phyloP scores from a whole-genome alignment of 495 filamentous ascomycete species.

The Xylaria sp. region DNA sequence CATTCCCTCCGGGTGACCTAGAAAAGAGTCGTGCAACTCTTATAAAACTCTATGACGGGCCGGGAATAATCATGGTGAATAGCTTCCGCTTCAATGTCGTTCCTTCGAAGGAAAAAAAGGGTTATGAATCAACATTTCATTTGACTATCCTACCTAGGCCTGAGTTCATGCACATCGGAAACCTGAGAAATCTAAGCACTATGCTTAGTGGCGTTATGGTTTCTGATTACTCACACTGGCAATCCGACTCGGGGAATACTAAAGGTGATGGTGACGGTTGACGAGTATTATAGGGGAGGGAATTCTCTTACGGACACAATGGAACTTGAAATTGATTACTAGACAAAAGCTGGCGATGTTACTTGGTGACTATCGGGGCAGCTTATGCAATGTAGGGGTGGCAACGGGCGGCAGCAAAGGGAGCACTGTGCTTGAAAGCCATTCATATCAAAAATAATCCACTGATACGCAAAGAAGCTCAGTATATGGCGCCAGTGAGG shows the following conservation, averaged over 20 bases:
- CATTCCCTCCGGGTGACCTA: background rate
- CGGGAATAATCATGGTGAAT: constrained; percentile 10
- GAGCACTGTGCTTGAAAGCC: background rate
- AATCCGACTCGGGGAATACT: background rate
- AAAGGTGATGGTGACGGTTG: constrained; percentile 1
- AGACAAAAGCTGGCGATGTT: constrained; percentile 1
- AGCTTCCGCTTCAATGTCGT: background rate
- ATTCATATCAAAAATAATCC: background rate
- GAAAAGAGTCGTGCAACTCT: background rate
- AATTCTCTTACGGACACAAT: background rate
- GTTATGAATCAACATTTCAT: background rate
- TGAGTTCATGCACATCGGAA: background rate
- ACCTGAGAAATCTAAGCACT: background rate
- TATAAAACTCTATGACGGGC: background rate
- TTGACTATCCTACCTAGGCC: background rate
- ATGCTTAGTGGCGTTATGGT: background rate
- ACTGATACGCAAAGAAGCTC: background rate
- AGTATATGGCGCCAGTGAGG: background rate
- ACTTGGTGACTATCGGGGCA: background rate
- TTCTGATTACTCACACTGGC: background rate
- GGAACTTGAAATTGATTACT: background rate
- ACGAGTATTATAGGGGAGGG: background rate
- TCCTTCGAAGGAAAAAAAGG: background rate
- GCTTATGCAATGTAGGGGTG: background rate
- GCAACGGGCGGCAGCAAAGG: background rate